Evolutionary conservation across 2,329 filamentous ascomycete genomes (phyloP), one percentile per base, ranked within the genome.

Genomic region (Geosmithia morbida): DNA sequence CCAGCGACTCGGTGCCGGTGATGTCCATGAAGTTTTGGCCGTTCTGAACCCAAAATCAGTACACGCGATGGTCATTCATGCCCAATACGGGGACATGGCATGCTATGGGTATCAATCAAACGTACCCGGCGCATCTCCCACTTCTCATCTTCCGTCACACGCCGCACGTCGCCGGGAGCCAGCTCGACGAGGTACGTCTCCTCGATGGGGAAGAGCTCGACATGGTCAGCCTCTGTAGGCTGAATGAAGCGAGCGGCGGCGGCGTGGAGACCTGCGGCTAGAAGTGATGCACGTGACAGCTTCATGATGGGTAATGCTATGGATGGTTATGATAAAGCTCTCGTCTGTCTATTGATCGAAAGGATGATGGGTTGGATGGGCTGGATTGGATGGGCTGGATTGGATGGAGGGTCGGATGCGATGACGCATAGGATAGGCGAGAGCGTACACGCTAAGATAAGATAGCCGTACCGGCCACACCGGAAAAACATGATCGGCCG

Each of bases 11-110:
- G 48, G 81, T 77, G 41, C 87, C 75, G 51, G 92, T 96, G 58
- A 97, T 89, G 66, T 97, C 90, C 75, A 97, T 94, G 72, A 97
- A 97, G 58, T 82, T 85, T 54, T 82, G 74, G 57, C 88, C 88
- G 60, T 85, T 75, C 87, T 94, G 56, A n/a, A 39, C 22, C 18
- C 16, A 20, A 7, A 29, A 18, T 39, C 13, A 33, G n/a, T 2
- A 16, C n/a, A n/a, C n/a, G 10, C 17, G 3, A 44, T 51, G 8
- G 7, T 7, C 10, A 45, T 16, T 16, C 18, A 11, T 17, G 20
- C n/a, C n/a, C n/a, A n/a, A n/a, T n/a, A n/a, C n/a, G 19, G 20
- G 3, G 13, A 13, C 16, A 41, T 5, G 16, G 13, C 16, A n/a
- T n/a, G n/a, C 14, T 41, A 13, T 16, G 39, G 16, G 4, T 26